Conservation (phyloP, 2,329 filamentous ascomycete genomes). For the Coniochaeta ligniaria region DNA sequence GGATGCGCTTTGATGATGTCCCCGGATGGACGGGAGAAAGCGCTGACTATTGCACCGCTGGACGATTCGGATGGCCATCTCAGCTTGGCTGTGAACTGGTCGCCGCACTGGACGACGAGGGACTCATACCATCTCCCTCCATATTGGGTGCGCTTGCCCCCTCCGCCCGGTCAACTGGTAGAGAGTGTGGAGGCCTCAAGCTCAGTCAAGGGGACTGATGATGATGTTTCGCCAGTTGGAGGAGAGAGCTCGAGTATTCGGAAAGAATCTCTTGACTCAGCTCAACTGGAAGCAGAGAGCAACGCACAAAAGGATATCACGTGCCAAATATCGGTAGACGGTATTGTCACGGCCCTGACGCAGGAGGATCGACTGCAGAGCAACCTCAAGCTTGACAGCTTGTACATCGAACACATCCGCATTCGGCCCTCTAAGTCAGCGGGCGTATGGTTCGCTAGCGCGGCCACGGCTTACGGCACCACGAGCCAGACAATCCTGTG, state of each 20-base stretch:
- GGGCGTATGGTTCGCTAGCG: constrained; percentile 51
- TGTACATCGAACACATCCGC: constrained; percentile 41
- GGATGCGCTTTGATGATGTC: constrained; percentile 50
- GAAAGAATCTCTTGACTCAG: constrained; percentile 26
- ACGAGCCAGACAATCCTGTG: constrained; percentile 49
- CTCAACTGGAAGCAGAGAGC: constrained; percentile 21
- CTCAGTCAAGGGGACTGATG: neutral
- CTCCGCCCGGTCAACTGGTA: constrained; percentile 11
- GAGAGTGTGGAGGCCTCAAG: neutral
- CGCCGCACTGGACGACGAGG: constrained; percentile 43
- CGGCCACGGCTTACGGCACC: constrained; percentile 47
- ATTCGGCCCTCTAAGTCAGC: constrained; percentile 22
- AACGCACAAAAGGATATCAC: constrained; percentile 26
- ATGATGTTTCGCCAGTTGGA: neutral
- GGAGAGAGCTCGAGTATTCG: constrained; percentile 10
- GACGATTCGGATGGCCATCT: constrained; percentile 56
- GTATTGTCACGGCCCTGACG: constrained; percentile 36
- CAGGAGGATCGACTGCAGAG: constrained; percentile 23
- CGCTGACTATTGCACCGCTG: constrained; percentile 45
- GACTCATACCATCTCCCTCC: constrained; percentile 46
- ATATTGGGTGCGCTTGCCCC: constrained; percentile 49
- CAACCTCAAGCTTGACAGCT: constrained; percentile 23
- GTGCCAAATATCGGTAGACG: constrained; percentile 41
- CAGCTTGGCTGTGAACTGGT: constrained; percentile 51
- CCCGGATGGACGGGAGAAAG: constrained; percentile 39